These are phyloP conservation scores for Artemisia argyi DNA, from an alignment of 129 eudicot genomes.

Conservation along the genomic window DNA sequence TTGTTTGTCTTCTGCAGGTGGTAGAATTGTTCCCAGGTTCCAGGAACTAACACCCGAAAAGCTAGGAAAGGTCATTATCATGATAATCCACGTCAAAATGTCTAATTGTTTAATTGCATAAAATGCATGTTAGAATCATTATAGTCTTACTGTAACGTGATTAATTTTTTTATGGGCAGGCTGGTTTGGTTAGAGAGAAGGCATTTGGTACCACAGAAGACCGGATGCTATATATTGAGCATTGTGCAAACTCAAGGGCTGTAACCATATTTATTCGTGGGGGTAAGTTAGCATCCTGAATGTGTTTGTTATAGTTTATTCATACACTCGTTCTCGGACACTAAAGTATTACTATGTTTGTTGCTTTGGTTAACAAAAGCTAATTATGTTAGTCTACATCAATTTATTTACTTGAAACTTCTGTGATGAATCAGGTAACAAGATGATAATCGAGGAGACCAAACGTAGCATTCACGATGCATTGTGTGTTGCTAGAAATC, in stretches of 20 bases:
- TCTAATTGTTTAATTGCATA: too few species aligned
- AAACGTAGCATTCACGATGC: constrained; percentile 98
- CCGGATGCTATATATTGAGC: constrained; percentile 95
- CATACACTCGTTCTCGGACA: neutral
- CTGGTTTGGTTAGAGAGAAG: constrained; percentile 94
- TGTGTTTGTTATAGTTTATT: neutral
- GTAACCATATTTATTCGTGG: constrained; percentile 96
- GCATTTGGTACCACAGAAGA: constrained; percentile 96
- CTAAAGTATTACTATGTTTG: neutral
- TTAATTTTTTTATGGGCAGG: constrained; percentile 40
- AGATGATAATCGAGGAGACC: constrained; percentile 98
- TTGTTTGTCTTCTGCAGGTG: constrained; percentile 49
- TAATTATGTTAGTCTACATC: too few species aligned
- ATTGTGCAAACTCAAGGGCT: constrained; percentile 98
- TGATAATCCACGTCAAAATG: too few species aligned
- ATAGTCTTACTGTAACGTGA: neutral
- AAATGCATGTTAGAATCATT: neutral
- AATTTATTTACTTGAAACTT: neutral
- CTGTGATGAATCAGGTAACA: constrained; percentile 64
- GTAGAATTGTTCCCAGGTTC: constrained; percentile 97
- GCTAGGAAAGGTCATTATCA: constrained; percentile 66
- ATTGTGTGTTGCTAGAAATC: constrained; percentile 92
- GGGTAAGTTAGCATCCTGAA: constrained; percentile 49
- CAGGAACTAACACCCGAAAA: constrained; percentile 96
- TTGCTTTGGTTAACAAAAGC: too few species aligned